Percentiles rank a stretch among this genome's conserved stretches.
Evolutionary conservation across 345 rosid genomes (phyloP).

Genomic region (Isatis tinctoria): DNA sequence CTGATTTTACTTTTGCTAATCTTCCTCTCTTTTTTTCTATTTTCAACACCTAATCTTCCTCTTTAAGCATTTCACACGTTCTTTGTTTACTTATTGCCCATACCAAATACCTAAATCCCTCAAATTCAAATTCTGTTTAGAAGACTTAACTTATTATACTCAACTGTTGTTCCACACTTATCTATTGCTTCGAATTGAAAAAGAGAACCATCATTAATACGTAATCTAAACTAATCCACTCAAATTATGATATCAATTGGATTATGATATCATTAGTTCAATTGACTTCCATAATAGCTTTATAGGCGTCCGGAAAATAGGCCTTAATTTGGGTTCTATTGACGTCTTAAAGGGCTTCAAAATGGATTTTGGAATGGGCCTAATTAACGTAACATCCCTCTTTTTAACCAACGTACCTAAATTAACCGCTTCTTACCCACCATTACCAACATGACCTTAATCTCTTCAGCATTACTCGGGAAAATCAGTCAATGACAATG

Average conservation of each 20-base stretch:
- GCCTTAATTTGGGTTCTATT: not conserved
- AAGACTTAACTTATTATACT: not conserved
- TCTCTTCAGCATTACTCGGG: not conserved
- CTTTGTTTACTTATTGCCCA: not conserved
- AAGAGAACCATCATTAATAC: not conserved
- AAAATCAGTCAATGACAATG: not conserved
- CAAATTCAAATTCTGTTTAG: not conserved
- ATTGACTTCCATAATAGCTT: not conserved
- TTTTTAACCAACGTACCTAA: not conserved
- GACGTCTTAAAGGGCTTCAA: not conserved
- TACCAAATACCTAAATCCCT: not conserved
- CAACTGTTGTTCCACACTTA: slow-evolving; percentile 6
- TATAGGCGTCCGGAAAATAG: not conserved
- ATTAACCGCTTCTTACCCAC: not conserved
- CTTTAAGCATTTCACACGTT: slow-evolving; percentile 4
- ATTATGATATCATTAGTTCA: not conserved
- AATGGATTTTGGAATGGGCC: not conserved
- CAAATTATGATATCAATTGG: not conserved
- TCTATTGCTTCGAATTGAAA: not conserved
- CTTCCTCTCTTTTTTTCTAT: not conserved
- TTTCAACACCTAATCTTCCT: not conserved
- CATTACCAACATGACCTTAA: not conserved
- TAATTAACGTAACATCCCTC: not conserved
- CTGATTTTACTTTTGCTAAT: not conserved
- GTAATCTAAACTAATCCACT: not conserved